Conservation (phyloP, 2,329 filamentous ascomycete species). For the Aspergillus phoenicis region DNA sequence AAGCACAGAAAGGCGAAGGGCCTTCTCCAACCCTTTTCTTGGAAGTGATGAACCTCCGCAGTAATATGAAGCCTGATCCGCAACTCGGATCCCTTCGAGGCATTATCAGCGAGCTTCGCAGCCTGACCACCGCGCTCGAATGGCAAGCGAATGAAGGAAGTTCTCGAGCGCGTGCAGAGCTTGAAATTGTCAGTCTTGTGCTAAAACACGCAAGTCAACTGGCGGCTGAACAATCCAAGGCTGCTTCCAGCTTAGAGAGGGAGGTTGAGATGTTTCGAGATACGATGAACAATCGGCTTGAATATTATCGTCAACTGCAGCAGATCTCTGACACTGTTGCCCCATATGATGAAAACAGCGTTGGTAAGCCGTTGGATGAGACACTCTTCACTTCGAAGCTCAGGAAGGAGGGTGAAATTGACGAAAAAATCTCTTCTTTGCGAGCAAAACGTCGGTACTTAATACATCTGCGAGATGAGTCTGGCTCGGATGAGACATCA, state of each 20-base stretch:
- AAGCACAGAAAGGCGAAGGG: slow-evolving; percentile 66
- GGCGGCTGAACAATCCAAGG: slow-evolving; percentile 55
- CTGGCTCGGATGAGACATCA: slow-evolving; percentile 61
- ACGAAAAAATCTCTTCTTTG: slow-evolving; percentile 61
- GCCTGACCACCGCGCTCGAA: slow-evolving; percentile 61
- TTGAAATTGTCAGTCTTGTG: slow-evolving; percentile 64
- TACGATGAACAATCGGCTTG: slow-evolving; percentile 81
- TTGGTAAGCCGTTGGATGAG: slow-evolving; percentile 59
- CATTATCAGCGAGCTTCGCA: slow-evolving; percentile 69
- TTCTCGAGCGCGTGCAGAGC: slow-evolving; percentile 63
- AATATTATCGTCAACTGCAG: slow-evolving; percentile 90
- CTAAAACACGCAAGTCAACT: slow-evolving; percentile 62
- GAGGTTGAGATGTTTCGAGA: slow-evolving; percentile 76
- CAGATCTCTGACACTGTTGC: slow-evolving; percentile 85
- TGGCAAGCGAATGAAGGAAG: slow-evolving; percentile 59
- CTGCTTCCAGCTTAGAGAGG: slow-evolving; percentile 53
- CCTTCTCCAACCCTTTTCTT: slow-evolving; percentile 69
- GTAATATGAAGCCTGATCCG: slow-evolving; percentile 48
- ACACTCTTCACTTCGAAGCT: slow-evolving; percentile 47
- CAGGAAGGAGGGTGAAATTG: slow-evolving; percentile 55
- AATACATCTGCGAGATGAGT: slow-evolving; percentile 62
- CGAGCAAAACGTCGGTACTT: slow-evolving; percentile 78
- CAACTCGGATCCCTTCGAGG: slow-evolving; percentile 68
- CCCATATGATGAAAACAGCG: slow-evolving; percentile 66
- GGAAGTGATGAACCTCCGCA: slow-evolving; percentile 50